These are phyloP conservation scores for Sporothrix pseudoabietina DNA, from an alignment of 2,329 filamentous ascomycete genomes.

Conservation along the genomic window DNA sequence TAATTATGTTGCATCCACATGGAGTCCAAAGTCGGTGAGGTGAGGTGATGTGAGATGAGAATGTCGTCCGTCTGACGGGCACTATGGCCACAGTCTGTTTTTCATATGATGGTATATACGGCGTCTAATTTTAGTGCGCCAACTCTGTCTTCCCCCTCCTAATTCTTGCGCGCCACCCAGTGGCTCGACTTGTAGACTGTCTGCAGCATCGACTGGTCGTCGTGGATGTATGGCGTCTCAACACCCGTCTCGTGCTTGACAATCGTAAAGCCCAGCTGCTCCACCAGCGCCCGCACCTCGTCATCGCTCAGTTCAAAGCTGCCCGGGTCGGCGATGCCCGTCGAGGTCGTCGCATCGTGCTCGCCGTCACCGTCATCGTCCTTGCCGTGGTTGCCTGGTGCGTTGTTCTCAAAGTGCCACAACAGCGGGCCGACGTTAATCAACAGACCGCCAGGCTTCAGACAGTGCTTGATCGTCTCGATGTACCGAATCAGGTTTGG, in stretches of 20 bases:
- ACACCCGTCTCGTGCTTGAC: slow-evolving; percentile 62
- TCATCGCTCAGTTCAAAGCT: slow-evolving; percentile 88
- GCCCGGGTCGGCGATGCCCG: slow-evolving; percentile 83
- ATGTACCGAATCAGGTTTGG: slow-evolving; percentile 91
- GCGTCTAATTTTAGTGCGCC: background rate
- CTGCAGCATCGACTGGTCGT: slow-evolving; percentile 80
- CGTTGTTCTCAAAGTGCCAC: slow-evolving; percentile 90
- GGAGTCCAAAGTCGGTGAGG: background rate
- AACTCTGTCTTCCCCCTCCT: slow-evolving; percentile 11
- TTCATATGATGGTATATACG: background rate
- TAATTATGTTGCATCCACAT: background rate
- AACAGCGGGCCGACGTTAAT: slow-evolving; percentile 88
- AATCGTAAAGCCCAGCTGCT: slow-evolving; percentile 74
- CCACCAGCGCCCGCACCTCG: slow-evolving; percentile 77
- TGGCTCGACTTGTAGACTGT: slow-evolving; percentile 77
- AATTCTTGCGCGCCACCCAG: slow-evolving; percentile 80
- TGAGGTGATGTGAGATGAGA: background rate
- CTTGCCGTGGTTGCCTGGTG: slow-evolving; percentile 59
- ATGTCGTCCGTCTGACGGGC: background rate
- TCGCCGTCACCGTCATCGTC: slow-evolving; percentile 55
- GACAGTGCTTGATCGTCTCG: slow-evolving; percentile 75
- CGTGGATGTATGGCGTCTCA: slow-evolving; percentile 84
- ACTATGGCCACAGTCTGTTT: background rate
- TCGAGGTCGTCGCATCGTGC: slow-evolving; percentile 52
- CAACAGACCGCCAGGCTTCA: slow-evolving; percentile 77